Percentiles rank a stretch among this genome's conserved stretches.
Evolutionary conservation across 1,139 yeast genomes (phyloP).

Genomic region (Yamadazyma atmosphaerica): DNA sequence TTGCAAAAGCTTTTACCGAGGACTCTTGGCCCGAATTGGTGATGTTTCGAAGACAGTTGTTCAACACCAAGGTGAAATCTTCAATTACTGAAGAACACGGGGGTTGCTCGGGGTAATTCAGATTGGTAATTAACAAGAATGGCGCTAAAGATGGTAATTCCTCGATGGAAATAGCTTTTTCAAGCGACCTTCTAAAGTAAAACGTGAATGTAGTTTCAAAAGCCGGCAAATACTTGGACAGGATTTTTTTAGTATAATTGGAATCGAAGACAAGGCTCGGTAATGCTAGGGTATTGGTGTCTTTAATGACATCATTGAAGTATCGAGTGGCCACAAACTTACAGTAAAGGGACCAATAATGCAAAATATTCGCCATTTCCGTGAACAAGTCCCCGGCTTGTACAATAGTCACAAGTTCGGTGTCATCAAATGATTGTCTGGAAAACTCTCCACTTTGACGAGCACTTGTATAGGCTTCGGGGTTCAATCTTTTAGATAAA

Average conservation of each 20-base stretch:
- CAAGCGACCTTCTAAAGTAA: constrained; percentile 76
- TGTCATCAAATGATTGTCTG: constrained; percentile 19
- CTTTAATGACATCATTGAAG: constrained; percentile 19
- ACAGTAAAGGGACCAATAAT: constrained; percentile 85
- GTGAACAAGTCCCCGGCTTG: constrained; percentile 56
- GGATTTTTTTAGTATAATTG: constrained; percentile 60
- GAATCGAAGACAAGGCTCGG: constrained; percentile 63
- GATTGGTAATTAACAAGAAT: constrained; percentile 20
- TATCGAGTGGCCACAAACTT: constrained; percentile 72
- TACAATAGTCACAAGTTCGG: constrained; percentile 39
- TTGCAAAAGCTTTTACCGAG: constrained; percentile 53
- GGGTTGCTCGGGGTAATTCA: constrained; percentile 48
- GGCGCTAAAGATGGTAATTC: constrained; percentile 58
- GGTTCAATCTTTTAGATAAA: constrained; percentile 20
- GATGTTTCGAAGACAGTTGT: constrained; percentile 60
- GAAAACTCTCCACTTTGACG: constrained; percentile 11
- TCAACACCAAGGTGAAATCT: constrained; percentile 74
- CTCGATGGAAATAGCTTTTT: constrained; percentile 78
- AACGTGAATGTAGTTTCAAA: constrained; percentile 65
- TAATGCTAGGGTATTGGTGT: constrained; percentile 22
- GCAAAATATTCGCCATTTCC: constrained; percentile 75
- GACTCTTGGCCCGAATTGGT: constrained; percentile 61
- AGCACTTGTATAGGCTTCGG: constrained; percentile 7
- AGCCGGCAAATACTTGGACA: constrained; percentile 53
- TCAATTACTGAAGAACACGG: constrained; percentile 86